These are phyloP conservation scores for Rhamnella rubrinervis DNA, from an alignment of 331 rosid species.

Conservation along the genomic window DNA sequence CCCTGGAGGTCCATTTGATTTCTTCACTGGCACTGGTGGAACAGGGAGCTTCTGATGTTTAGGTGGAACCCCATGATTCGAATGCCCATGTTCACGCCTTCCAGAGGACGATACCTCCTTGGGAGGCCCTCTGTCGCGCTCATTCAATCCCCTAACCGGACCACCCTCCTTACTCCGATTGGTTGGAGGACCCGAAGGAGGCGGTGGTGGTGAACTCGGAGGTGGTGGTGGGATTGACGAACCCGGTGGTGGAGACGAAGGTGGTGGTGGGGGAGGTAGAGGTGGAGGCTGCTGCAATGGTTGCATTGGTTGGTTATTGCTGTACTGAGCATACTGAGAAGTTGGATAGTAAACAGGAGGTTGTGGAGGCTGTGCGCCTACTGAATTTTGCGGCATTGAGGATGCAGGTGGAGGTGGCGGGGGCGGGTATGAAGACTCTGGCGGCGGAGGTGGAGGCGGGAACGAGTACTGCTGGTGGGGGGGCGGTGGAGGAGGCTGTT, in stretches of 20 bases:
- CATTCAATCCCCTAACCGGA: constrained; percentile 41
- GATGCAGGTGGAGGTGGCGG: constrained; percentile 68
- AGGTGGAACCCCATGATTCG: constrained; percentile 43
- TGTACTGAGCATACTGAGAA: constrained; percentile 54
- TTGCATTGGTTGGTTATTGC: constrained; percentile 46
- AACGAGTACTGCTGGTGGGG: constrained; percentile 42
- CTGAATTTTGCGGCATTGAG: constrained; percentile 30
- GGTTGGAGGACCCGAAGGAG: constrained; percentile 40
- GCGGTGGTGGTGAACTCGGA: constrained; percentile 61
- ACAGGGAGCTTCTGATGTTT: constrained; percentile 64
- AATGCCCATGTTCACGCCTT: constrained; percentile 59
- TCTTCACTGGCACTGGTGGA: constrained; percentile 44
- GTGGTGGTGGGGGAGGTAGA: constrained; percentile 58
- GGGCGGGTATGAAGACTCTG: constrained; percentile 66
- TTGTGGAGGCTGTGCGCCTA: constrained; percentile 41
- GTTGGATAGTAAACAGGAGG: constrained; percentile 64
- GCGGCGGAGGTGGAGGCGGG: constrained; percentile 70
- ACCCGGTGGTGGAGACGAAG: constrained; percentile 61
- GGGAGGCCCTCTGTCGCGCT: constrained; percentile 43
- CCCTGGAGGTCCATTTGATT: constrained; percentile 51
- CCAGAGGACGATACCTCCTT: constrained; percentile 55
- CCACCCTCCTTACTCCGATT: constrained; percentile 39
- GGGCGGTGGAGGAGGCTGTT: constrained; percentile 59
- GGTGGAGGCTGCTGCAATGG: constrained; percentile 39
- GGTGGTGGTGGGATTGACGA: constrained; percentile 73